Evolutionary conservation across 148 eudicot species (phyloP).

Genomic region (Nyssa sinensis): DNA sequence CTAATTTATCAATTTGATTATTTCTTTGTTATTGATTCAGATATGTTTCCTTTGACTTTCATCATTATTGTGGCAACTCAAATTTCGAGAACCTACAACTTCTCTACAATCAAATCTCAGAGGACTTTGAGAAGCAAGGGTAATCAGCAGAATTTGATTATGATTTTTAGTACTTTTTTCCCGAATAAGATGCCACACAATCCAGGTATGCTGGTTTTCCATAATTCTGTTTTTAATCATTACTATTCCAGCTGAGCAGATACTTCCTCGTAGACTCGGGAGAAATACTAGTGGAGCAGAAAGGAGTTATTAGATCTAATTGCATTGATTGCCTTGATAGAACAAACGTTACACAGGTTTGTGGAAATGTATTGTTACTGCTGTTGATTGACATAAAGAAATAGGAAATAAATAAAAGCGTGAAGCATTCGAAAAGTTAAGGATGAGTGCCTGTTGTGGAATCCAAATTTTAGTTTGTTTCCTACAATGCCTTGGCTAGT

Average conservation of each 20-base stretch:
- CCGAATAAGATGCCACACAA: too few relatives aligned
- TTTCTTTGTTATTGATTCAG: conserved; percentile 43
- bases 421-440: background rate
- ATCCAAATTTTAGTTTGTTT: conserved; percentile 2
- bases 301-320: conserved; percentile 82
- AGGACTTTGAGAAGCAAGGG: conserved; percentile 86
- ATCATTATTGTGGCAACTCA: conserved; percentile 66
- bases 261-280: conserved; percentile 68
- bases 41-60: conserved; percentile 85
- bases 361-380: conserved; percentile 18
- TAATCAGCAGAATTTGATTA: conserved; percentile 29
- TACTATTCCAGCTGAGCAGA: conserved; percentile 70
- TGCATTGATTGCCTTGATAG: conserved; percentile 99
- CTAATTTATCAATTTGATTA: background rate
- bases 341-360: conserved; percentile 96
- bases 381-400: too few relatives aligned
- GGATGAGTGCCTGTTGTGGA: background rate
- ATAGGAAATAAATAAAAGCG: too few relatives aligned
- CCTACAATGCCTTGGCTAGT: background rate
- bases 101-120: conserved; percentile 67
- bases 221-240: conserved; percentile 39
- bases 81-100: conserved; percentile 66
- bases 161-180: background rate
- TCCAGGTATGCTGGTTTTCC: conserved; percentile 25
- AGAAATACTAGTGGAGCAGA: conserved; percentile 59